A percentile compares a stretch with the other conserved stretches of the same genome.
Conservation (phyloP, 495 filamentous ascomycete genomes). For the Cudoniella acicularis region DNA sequence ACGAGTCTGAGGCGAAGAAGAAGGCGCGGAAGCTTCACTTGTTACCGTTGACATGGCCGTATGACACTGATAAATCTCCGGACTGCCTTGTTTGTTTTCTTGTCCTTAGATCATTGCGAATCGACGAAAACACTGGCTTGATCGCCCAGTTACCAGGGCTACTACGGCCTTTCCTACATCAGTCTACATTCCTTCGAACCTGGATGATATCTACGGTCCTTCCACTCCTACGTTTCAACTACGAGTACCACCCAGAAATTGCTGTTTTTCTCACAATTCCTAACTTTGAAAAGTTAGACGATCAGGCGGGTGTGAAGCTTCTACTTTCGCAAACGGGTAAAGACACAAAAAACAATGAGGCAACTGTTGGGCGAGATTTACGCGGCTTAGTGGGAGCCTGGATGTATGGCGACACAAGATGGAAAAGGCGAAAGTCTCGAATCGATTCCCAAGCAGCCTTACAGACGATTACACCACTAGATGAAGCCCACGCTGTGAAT, state of each 20-base stretch:
- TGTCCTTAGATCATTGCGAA: conserved; percentile 66
- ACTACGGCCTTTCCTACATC: conserved; percentile 69
- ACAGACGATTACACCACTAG: conserved; percentile 7
- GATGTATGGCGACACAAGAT: conserved; percentile 67
- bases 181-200: conserved; percentile 59
- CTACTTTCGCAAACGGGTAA: conserved; percentile 61
- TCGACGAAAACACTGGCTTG: conserved; percentile 76
- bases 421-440: conserved; percentile 42
- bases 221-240: conserved; percentile 74
- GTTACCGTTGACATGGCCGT: conserved; percentile 52
- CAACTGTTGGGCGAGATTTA: conserved; percentile 63
- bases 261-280: conserved; percentile 52
- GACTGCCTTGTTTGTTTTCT: conserved; percentile 69
- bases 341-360: conserved; percentile 33
- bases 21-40: conserved; percentile 69
- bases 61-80: conserved; percentile 41
- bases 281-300: conserved; percentile 59
- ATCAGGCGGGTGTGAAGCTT: conserved; percentile 57
- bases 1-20: conserved; percentile 62
- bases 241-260: conserved; percentile 72
- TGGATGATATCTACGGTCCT: conserved; percentile 79
- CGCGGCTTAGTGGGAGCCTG: conserved; percentile 76
- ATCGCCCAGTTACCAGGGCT: conserved; percentile 69
- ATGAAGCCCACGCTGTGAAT: conserved; percentile 14
- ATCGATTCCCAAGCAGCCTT: conserved; percentile 9